Conservation (phyloP, 1,284 basidiomycete genomes). For the Violaceomyces palustris region DNA sequence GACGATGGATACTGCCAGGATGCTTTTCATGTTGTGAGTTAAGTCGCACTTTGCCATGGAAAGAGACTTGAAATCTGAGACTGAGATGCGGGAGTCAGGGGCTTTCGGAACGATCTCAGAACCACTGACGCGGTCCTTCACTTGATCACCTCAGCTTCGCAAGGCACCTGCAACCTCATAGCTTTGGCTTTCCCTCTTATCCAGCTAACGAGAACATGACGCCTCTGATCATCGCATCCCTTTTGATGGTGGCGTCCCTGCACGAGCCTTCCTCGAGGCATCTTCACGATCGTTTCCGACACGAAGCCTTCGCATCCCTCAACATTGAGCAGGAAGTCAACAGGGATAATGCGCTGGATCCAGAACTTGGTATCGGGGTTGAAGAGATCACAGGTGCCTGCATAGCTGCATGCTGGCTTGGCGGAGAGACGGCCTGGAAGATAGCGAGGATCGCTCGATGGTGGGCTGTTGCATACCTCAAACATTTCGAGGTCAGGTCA, state of each 20-base stretch:
- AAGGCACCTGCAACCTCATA: constrained; percentile 38
- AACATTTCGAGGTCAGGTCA: constrained; percentile 37
- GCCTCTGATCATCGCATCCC: constrained; percentile 41
- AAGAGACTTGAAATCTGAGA: neutral
- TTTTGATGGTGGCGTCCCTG: constrained; percentile 38
- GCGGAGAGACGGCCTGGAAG: constrained; percentile 24
- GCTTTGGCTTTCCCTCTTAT: constrained; percentile 42
- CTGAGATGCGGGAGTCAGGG: neutral
- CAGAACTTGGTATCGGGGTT: constrained; percentile 45
- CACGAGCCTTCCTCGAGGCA: constrained; percentile 30
- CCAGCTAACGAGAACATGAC: constrained; percentile 43
- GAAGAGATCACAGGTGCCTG: constrained; percentile 47
- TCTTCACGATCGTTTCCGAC: constrained; percentile 20
- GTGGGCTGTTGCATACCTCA: constrained; percentile 40
- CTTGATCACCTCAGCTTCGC: constrained; percentile 34
- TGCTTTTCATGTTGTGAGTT: constrained; percentile 36
- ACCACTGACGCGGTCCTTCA: no score
- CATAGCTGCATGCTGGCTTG: constrained; percentile 38
- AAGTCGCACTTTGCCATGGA: no score
- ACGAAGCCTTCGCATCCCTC: constrained; percentile 29
- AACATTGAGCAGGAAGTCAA: constrained; percentile 27
- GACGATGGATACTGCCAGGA: constrained; percentile 33
- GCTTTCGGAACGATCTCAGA: no score
- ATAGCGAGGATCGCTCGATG: constrained; percentile 27
- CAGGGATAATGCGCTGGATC: constrained; percentile 25